Base-by-base conservation (phyloP, 805 yeast species). In the Zygotorulaspora florentina region DNA sequence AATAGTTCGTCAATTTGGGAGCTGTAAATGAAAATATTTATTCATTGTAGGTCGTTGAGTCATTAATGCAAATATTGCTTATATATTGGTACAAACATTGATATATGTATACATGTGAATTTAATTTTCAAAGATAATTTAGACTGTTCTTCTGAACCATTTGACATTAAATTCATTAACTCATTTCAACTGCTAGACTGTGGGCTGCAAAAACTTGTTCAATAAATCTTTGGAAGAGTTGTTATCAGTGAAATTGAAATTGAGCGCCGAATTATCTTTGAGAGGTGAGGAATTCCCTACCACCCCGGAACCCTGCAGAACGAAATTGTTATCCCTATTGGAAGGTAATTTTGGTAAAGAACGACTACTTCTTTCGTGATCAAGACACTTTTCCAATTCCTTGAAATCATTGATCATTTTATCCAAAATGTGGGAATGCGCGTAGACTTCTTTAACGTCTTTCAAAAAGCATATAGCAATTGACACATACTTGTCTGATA, bases 391-490 rank as follows among this genome's bases (percentile, higher is more conserved):
- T 33, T 58, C 61, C 20, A 62, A 42, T 9, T 40, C 50, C 20
- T 43, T 46, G 40, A 60, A 60, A 40, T 61, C 63, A 28, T 42
- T 30, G 7, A 52, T 52, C 57, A 62, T 54, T 40, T 58, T 62
- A 23, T 55, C 59, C 13, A 62, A 40, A 20, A 62, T 48, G 38
- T 59, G 57, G 33, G 63, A 62, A 27, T 61, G 61, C 8, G 59
- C 61, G 41, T 56, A 53, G 2, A 46, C 49, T 40, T 59, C 59
- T 16, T 43, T 54, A 3, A 61, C 50, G 26, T 48, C 45, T 17
- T 48, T 47, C 39, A 57, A 60, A 23, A 62, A 58, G 41, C 60
- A 58, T 44, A 55, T 57, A 2, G 65, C 62, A 31, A 63, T 57
- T 1, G 51, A 50, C 25, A 61, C 47, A 35, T 55, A 60, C 36